Base-by-base conservation (phyloP, 805 yeast species). In the Barnettozyma pratensis region DNA sequence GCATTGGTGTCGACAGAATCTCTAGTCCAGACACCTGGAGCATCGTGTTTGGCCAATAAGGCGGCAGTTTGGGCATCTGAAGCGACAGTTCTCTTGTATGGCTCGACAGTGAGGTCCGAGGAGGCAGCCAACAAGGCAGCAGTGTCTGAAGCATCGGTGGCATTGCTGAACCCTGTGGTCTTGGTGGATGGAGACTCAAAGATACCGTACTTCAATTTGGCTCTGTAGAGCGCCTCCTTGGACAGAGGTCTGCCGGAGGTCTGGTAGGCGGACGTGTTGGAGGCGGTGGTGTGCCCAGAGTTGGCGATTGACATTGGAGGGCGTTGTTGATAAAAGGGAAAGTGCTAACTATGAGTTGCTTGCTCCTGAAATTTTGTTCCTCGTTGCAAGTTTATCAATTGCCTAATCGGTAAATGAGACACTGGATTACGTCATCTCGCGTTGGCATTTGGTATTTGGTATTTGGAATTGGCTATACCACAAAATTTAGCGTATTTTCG, bases 101-200 rank as follows among this genome's bases (percentile, higher is more conserved):
- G 81, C 52, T 76, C 77, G 37, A 84, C 78, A 3, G 81, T 74
- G 41, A 82, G 71, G 63, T 81, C 86, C 3, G 85, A 68, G 10
- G 81, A 77, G 6, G 87, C 78, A 2, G 94, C 95, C 52, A 85
- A 70, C 46, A 84, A 69, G 1, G 94, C 94, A 43, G 95, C 92
- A 6, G 85, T 79, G 61, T 83, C 89, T 12, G 87, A 77, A 30
- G 90, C 87, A 26, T 52, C 48, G 8, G 63, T 57, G 39, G 78
- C 73, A 50, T 82, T 74, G 52, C 78, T 74, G 31, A 84, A 85
- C n/a, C 92, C 91, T 6, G 81, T 67, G 9, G 74, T 67, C 4
- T 54, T 52, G 52, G 44, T 73, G 61, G 66, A 79, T 42, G 78
- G 85, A 54, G 74, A 69, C 41, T 72, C 68, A 67, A 71, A 84